Conservation (phyloP, 2,329 filamentous ascomycete genomes). For the Arthrobotrys iridis region DNA sequence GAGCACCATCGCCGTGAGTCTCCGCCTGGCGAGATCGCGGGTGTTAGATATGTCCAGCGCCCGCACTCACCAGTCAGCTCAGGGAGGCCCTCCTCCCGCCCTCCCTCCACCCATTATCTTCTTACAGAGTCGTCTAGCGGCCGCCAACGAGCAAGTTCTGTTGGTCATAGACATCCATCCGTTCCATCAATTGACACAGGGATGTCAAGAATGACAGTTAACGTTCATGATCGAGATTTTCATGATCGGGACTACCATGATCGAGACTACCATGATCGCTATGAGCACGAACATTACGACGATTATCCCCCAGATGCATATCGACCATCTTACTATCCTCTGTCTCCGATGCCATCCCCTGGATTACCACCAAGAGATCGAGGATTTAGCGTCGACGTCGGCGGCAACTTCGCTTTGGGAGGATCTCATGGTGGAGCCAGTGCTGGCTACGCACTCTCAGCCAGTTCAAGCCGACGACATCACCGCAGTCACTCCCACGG, state of each 20-base stretch:
- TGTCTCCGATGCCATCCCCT: slow-evolving; percentile 48
- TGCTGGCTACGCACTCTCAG: slow-evolving; percentile 27
- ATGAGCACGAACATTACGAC: slow-evolving; percentile 26
- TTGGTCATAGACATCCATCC: slow-evolving; percentile 18
- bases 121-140: slow-evolving; percentile 9
- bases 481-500: slow-evolving; percentile 15
- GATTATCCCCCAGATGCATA: slow-evolving; percentile 44
- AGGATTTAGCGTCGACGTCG: slow-evolving; percentile 40
- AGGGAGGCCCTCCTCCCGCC: slow-evolving; percentile 22
- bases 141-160: slow-evolving; percentile 43
- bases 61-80: slow-evolving; percentile 40
- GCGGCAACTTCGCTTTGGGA: slow-evolving; percentile 40
- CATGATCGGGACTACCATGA: slow-evolving; percentile 13
- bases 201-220: slow-evolving; percentile 30
- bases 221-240: slow-evolving; percentile 19
- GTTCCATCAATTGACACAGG: slow-evolving; percentile 33
- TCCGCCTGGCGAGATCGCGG: slow-evolving; percentile 34
- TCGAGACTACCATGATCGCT: slow-evolving; percentile 3
- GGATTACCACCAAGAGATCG: slow-evolving; percentile 36
- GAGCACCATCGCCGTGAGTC: slow-evolving; percentile 29
- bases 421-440: slow-evolving; percentile 16
- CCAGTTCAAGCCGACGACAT: neutral
- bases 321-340: slow-evolving; percentile 32
- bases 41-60: slow-evolving; percentile 51
- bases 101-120: slow-evolving; percentile 29